Percentiles rank a stretch among this genome's conserved stretches.
These are phyloP conservation scores for Cystoderma amianthinum DNA, from an alignment of 768 basidiomycete species.

Conservation along the genomic window DNA sequence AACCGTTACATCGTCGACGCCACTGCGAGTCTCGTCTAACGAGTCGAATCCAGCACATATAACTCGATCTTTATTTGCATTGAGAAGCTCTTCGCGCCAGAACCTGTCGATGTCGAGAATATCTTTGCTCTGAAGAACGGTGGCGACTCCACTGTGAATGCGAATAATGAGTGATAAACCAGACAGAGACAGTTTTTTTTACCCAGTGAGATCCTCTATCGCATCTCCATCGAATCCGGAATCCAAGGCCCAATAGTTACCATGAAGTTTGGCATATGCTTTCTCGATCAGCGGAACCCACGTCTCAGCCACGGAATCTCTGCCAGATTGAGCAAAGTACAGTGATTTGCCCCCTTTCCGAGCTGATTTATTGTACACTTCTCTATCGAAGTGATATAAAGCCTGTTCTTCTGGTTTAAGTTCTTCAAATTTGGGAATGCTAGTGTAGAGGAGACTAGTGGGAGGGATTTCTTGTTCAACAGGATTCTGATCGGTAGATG, in stretches of 20 bases:
- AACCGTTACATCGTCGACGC: conserved; percentile 16
- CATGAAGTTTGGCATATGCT: conserved; percentile 51
- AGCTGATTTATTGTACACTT: conserved; percentile 34
- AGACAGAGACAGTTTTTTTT: conserved; percentile 5
- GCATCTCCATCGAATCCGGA: conserved; percentile 36
- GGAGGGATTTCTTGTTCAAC: neutral
- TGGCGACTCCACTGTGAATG: conserved; percentile 32
- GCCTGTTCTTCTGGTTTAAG: conserved; percentile 30
- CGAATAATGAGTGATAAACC: neutral
- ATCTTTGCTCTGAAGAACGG: conserved; percentile 35
- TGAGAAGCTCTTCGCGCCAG: conserved; percentile 46
- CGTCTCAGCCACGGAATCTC: conserved; percentile 33
- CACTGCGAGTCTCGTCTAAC: conserved; percentile 24
- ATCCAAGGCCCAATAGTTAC: conserved; percentile 29
- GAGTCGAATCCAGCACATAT: conserved; percentile 43
- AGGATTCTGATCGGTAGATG: neutral
- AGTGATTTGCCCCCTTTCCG: conserved; percentile 40
- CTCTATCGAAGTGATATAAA: conserved; percentile 46
- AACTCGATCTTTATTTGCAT: conserved; percentile 42
- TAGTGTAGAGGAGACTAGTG: conserved; percentile 37
- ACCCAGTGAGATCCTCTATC: conserved; percentile 54
- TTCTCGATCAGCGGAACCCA: conserved; percentile 57
- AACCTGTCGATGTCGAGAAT: conserved; percentile 44
- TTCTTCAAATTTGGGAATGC: conserved; percentile 44
- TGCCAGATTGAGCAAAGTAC: conserved; percentile 42